Conservation (phyloP, 140 eudicot species). For the Flaveria floridana region DNA sequence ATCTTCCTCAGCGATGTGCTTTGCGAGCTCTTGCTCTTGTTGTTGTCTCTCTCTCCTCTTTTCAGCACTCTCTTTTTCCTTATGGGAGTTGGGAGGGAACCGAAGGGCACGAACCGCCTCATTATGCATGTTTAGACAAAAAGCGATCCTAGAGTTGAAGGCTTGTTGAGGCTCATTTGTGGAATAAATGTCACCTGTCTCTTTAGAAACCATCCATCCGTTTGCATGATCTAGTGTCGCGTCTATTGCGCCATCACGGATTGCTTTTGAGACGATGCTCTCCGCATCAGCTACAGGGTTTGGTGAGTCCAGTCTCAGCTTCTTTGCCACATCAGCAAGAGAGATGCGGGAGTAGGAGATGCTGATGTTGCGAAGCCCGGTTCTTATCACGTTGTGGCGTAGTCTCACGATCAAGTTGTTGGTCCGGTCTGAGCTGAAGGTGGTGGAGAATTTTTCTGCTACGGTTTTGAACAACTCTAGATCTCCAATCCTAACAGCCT, state of each 20-base stretch:
- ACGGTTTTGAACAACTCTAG: constrained; percentile 68
- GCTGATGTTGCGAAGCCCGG: constrained; percentile 86
- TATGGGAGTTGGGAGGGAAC: constrained; percentile 79
- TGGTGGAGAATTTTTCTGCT: constrained; percentile 75
- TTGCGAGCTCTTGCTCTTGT: constrained; percentile 88
- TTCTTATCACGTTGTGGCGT: constrained; percentile 88
- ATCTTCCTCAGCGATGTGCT: constrained; percentile 91
- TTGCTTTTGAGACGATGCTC: constrained; percentile 86
- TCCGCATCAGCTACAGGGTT: constrained; percentile 92
- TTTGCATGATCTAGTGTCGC: constrained; percentile 82
- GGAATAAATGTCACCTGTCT: constrained; percentile 77
- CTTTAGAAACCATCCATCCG: constrained; percentile 90
- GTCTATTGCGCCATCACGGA: constrained; percentile 94
- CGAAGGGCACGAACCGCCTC: constrained; percentile 91
- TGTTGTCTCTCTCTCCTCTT: constrained; percentile 91
- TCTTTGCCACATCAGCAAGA: constrained; percentile 74
- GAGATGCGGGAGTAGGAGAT: constrained; percentile 92
- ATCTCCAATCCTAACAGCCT: constrained; percentile 97
- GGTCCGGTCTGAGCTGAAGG: constrained; percentile 72
- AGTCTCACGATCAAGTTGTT: constrained; percentile 86
- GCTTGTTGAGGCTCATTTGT: constrained; percentile 90
- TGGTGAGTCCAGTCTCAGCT: constrained; percentile 75
- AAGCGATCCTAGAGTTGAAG: constrained; percentile 83
- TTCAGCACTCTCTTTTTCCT: constrained; percentile 89
- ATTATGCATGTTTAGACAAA: constrained; percentile 89